A percentile compares a stretch with the other conserved stretches of the same genome.
phyloP scores from a whole-genome alignment of 139 green algal genomes.

The Trebouxia sp. region DNA sequence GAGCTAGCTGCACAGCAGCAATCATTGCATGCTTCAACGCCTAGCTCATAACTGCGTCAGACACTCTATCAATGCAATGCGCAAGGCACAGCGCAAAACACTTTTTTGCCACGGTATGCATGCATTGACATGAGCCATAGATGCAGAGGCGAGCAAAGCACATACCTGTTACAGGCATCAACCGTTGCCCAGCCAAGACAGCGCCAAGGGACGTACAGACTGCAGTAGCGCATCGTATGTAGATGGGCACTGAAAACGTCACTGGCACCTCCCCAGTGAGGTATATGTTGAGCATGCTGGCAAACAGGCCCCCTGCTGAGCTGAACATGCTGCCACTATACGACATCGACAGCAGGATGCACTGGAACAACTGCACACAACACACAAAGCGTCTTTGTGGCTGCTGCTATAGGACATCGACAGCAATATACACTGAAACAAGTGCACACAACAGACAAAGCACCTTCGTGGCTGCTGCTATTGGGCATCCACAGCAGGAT shows the following conservation, averaged over 20 bases:
- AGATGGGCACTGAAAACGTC: not conserved
- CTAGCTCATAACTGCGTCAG: no score
- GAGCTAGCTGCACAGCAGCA: no score
- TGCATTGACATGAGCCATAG: no score
- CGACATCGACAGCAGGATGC: not conserved
- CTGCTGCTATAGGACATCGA: not conserved
- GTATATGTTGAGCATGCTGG: not conserved
- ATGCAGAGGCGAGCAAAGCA: no score
- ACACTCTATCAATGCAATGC: no score
- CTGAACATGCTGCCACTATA: not conserved
- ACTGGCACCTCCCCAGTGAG: not conserved
- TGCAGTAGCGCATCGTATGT: not conserved
- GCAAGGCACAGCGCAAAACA: no score
- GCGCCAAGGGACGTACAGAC: not conserved
- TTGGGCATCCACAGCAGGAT: no score
- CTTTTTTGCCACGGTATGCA: no score
- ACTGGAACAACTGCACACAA: not conserved
- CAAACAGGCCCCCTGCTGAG: not conserved
- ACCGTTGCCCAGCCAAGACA: not conserved
- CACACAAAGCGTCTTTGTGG: no score
- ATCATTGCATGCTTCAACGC: no score
- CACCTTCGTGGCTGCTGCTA: no score
- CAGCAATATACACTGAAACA: not conserved
- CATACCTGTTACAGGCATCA: slow-evolving; percentile 12
- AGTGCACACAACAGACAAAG: no score